Evolutionary conservation across 2,329 filamentous ascomycete genomes (phyloP).

Genomic region (Fusarium goolgardi): DNA sequence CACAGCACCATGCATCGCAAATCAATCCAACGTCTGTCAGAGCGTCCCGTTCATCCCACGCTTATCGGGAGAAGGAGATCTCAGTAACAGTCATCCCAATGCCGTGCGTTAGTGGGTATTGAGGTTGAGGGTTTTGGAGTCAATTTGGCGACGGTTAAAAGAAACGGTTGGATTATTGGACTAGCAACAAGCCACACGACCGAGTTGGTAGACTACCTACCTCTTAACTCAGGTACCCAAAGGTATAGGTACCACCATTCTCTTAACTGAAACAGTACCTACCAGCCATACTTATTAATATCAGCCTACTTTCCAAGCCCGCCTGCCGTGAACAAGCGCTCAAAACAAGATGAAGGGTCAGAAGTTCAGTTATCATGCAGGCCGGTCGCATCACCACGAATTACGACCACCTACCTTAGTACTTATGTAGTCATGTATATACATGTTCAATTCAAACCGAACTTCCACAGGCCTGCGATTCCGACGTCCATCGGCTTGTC

Average conservation of each 20-base stretch:
- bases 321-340: conserved; percentile 10
- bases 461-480: background rate
- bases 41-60: conserved; percentile 25
- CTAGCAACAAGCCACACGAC: conserved; percentile 18
- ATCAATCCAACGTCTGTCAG: conserved; percentile 25
- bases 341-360: conserved; percentile 22
- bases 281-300: background rate
- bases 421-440: background rate
- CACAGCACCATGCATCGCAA: conserved; percentile 19
- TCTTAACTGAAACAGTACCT: background rate
- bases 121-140: conserved; percentile 23
- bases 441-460: background rate
- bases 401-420: background rate
- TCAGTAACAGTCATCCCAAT: conserved; percentile 1
- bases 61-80: conserved; percentile 17
- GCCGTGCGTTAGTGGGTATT: conserved; percentile 19
- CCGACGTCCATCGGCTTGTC: background rate
- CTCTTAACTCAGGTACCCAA: conserved; percentile 13
- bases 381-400: background rate
- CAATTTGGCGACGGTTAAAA: background rate
- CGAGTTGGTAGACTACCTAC: background rate
- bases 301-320: conserved; percentile 12
- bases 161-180: conserved; percentile 1
- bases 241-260: background rate
- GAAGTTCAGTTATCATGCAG: conserved; percentile 1